Evolutionary conservation across 2,329 filamentous ascomycete species (phyloP), one percentile per base, ranked within the genome.

Genomic region (Botrytis aclada): DNA sequence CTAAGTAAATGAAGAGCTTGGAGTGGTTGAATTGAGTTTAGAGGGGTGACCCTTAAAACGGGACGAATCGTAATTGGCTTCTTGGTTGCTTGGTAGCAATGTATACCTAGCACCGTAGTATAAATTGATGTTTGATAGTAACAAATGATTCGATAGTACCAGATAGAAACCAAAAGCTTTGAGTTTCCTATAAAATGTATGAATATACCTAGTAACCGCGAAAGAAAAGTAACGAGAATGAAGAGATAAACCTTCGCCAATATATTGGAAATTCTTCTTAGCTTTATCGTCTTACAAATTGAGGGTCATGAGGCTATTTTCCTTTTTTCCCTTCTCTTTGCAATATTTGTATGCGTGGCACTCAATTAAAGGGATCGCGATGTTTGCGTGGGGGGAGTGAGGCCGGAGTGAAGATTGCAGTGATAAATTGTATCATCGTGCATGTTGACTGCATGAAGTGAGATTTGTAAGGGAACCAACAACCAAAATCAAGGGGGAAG

Each of bases 281-380:
- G 22, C n/a, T 14, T 34, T 66, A 41, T 25, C 18, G 65, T 56
- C 25, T 41, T 56, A 67, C 65, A 32, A 67, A 56, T 56, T 67
- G 18, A 41, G 18, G 65, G 65, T 67, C 65, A 67, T 67, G 34
- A 67, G 65, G 47, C 10, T 56, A 32, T 56, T 56, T 29, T 56
- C n/a, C n/a, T 56, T 56, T 56, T 56, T 9, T 22, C 14, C 47
- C 18, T 37, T 32, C 47, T 18, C 54, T 56, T 32, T 32, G 47
- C 65, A 54, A 54, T 29, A n/a, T 67, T 54, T 54, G 64, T 6
- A 67, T 67, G 64, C 64, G 64, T 67, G 64, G 64, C 64, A 67
- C 12, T 37, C 34, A 32, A 29, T 67, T 25, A 66, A 34, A 51
- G 45, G 63, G 22, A 54, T 51, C 43, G 3, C 22, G 63, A 14